Base-by-base conservation (phyloP, 164 flowering plant genomes). In the Dillenia suffruticosa region DNA sequence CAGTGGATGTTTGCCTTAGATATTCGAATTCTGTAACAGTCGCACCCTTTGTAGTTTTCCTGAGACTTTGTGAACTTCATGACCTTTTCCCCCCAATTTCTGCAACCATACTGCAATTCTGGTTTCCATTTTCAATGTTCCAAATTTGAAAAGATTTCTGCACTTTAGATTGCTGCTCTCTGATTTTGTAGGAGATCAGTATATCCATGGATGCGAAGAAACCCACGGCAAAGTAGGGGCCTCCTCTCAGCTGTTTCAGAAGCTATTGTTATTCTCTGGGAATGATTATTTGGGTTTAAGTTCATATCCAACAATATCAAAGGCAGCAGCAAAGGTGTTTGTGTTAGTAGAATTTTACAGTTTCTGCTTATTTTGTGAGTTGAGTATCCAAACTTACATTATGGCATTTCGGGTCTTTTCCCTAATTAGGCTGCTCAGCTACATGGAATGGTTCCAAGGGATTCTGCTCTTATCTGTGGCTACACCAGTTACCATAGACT, bases 271-370 rank as follows among this genome's bases (percentile, higher is more conserved):
- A 44, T 93, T 93, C 74, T 90, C 98, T 56, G 92, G 97, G 54
- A 93, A 93, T 77, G 98, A 93, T 80, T 93, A 93, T 56, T 68
- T 93, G 77, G 98, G 97, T 9, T 80, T 93, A 82, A 84, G 97
- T 75, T 77, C 92, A 44, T 97, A 93, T 77, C 98, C 97, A 15
- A 63, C 88, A 12, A 79, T 93, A 54, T 58, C 78, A 44, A 79
- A 76, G 59, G 96, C 91, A 50, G 88, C 87, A 52, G 84, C 83
- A 52, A 75, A 87, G 89, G 98, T 85, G 24, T 57, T 64, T 19
- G 53, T 53, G 12, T 26, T 49, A 13, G 15, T 63, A 13, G 13
- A n/a, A 43, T 8, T 16, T 40, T 46, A 2, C 1, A 19, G 40
- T 9, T 7, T 19, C 63, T 44, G 4, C 8, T 19, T 48, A 10